Evolutionary conservation across 2,329 filamentous ascomycete species (phyloP).

Genomic region (Raffaelea ambrosiae): DNA sequence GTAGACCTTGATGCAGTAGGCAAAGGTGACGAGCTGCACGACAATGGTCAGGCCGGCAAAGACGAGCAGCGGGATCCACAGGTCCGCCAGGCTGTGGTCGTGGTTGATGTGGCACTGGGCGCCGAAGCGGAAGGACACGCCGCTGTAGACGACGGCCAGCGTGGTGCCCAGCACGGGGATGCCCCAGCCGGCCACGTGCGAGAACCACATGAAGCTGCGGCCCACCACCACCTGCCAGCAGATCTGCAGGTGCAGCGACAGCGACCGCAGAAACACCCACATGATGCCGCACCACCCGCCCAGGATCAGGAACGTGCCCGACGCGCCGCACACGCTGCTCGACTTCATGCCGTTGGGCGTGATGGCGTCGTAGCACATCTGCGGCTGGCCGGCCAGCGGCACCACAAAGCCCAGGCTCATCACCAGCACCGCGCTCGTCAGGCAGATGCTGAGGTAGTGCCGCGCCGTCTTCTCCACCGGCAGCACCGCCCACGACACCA

Average conservation of each 20-base stretch:
- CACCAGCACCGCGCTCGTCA: slow-evolving; percentile 65
- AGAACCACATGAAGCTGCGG: slow-evolving; percentile 77
- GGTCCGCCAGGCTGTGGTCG: slow-evolving; percentile 67
- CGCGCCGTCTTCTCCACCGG: slow-evolving; percentile 84
- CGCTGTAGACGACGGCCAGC: slow-evolving; percentile 72
- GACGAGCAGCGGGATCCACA: slow-evolving; percentile 82
- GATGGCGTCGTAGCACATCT: slow-evolving; percentile 81
- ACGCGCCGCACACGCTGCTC: slow-evolving; percentile 74
- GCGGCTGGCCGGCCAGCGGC: slow-evolving; percentile 67
- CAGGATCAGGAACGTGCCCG: slow-evolving; percentile 75
- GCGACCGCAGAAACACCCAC: slow-evolving; percentile 84
- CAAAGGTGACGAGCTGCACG: slow-evolving; percentile 76
- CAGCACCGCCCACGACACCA: slow-evolving; percentile 70
- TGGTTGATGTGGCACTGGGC: slow-evolving; percentile 93
- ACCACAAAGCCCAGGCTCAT: slow-evolving; percentile 89
- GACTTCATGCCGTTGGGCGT: slow-evolving; percentile 90
- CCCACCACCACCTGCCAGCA: slow-evolving; percentile 94
- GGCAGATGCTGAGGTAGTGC: slow-evolving; percentile 86
- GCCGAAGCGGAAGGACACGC: slow-evolving; percentile 91
- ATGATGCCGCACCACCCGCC: slow-evolving; percentile 78
- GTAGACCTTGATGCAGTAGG: slow-evolving; percentile 93
- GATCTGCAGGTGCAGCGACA: slow-evolving; percentile 93
- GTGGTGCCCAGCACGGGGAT: slow-evolving; percentile 69
- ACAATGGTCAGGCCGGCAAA: slow-evolving; percentile 70
- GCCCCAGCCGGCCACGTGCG: slow-evolving; percentile 75